Percentiles rank a stretch among this genome's conserved stretches.
These are phyloP conservation scores for Russula vinacea DNA, from an alignment of 768 basidiomycete species.

Conservation along the genomic window DNA sequence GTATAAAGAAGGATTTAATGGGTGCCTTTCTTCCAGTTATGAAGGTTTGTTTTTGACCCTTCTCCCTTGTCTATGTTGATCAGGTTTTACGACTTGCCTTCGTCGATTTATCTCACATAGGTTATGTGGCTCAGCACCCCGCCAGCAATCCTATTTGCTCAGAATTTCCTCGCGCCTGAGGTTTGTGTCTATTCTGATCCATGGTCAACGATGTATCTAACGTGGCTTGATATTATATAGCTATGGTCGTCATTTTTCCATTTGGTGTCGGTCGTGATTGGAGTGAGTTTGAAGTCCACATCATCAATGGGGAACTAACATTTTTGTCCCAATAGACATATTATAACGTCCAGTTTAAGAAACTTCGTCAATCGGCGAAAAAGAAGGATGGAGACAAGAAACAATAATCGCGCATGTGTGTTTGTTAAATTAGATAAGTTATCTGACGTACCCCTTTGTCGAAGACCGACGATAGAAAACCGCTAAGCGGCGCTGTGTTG, in stretches of 20 bases:
- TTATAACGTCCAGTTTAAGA: conserved; percentile 74
- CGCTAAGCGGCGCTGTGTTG: no score
- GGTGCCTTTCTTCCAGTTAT: conserved; percentile 72
- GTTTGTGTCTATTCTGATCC: conserved; percentile 39
- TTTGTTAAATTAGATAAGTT: neutral
- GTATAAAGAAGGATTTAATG: conserved; percentile 64
- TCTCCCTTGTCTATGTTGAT: neutral
- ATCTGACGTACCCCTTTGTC: no score
- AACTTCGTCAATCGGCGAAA: conserved; percentile 41
- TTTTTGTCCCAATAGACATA: conserved; percentile 45
- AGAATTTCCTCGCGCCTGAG: conserved; percentile 74
- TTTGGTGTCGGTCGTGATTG: conserved; percentile 67
- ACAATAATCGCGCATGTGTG: neutral
- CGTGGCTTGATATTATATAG: conserved; percentile 36
- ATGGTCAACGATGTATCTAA: neutral
- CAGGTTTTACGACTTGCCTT: neutral
- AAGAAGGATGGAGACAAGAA: conserved; percentile 44
- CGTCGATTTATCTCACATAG: conserved; percentile 38
- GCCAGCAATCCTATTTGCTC: conserved; percentile 68
- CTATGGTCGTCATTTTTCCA: conserved; percentile 91
- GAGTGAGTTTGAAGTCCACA: conserved; percentile 47
- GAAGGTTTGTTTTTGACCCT: conserved; percentile 46
- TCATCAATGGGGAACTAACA: neutral
- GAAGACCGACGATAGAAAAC: no score
- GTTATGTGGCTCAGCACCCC: conserved; percentile 81